Evolutionary conservation across 1,284 basidiomycete species (phyloP).

Genomic region (Schizopora paradoxa): DNA sequence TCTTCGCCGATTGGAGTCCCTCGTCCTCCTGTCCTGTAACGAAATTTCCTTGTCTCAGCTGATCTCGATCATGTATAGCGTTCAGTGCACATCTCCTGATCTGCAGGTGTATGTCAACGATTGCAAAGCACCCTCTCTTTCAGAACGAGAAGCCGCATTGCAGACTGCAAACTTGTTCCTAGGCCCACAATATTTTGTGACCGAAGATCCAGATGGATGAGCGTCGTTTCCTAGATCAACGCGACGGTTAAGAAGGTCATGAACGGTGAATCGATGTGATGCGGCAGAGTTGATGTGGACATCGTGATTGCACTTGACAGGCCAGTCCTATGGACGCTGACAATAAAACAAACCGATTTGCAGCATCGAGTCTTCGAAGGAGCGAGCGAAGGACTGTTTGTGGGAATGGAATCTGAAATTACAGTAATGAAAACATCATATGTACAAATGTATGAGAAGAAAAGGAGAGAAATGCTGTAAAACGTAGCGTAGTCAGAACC

Average conservation of each 20-base stretch:
- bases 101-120: background rate
- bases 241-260: background rate
- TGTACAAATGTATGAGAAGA: background rate
- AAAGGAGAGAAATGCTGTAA: no score
- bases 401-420: background rate
- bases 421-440: background rate
- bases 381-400: no score
- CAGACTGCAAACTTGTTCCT: background rate
- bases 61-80: slow-evolving; percentile 1
- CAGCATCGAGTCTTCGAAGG: no score
- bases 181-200: no score
- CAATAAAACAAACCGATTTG: no score
- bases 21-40: slow-evolving; percentile 10
- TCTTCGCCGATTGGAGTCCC: slow-evolving; percentile 2
- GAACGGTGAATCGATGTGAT: background rate
- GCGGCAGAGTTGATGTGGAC: background rate
- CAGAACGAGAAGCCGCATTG: background rate
- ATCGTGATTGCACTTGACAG: background rate
- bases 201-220: background rate
- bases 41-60: slow-evolving; percentile 8
- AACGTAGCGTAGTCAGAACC: no score
- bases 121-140: slow-evolving; percentile 2
- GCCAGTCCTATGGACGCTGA: background rate
- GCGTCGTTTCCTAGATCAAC: background rate
- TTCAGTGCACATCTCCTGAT: background rate